Evolutionary conservation across 2,329 filamentous ascomycete genomes (phyloP).

Genomic region (Intubia oerlemansii): DNA sequence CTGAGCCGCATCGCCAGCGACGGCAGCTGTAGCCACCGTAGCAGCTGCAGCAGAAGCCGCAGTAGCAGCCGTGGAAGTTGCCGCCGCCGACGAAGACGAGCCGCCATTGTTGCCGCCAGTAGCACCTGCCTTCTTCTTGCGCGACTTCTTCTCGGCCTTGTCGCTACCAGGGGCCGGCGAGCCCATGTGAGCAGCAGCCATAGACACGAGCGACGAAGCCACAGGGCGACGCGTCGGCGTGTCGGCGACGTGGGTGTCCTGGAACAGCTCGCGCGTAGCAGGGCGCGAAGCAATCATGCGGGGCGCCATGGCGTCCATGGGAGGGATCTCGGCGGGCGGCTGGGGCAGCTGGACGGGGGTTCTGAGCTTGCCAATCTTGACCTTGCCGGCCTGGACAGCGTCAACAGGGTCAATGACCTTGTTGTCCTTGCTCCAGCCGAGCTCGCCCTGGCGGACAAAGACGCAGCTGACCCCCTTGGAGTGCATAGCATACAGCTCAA

Average conservation of each 20-base stretch:
- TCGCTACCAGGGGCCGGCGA: not conserved
- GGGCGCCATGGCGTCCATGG: conserved; percentile 5
- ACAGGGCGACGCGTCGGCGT: conserved; percentile 15
- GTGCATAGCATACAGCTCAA: conserved; percentile 94
- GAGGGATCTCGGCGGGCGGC: conserved; percentile 17
- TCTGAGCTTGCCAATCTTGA: conserved; percentile 53
- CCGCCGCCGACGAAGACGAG: too few relatives aligned
- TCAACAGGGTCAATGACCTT: conserved; percentile 66
- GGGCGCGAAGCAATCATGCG: conserved; percentile 14
- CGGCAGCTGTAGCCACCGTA: conserved; percentile 3
- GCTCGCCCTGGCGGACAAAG: conserved; percentile 65
- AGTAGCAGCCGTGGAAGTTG: too few relatives aligned
- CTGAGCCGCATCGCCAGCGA: conserved; percentile 21
- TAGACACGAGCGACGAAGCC: conserved; percentile 14
- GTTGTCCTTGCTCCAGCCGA: conserved; percentile 81
- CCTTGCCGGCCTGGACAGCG: conserved; percentile 50
- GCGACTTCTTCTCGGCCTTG: not conserved
- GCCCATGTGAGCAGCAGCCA: conserved; percentile 8
- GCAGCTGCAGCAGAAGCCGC: too few relatives aligned
- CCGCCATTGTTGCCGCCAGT: too few relatives aligned
- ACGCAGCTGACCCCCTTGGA: conserved; percentile 90
- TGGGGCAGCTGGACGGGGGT: conserved; percentile 23
- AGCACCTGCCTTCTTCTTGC: too few relatives aligned
- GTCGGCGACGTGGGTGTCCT: conserved; percentile 11
- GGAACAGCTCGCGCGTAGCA: conserved; percentile 17